phyloP scores from a whole-genome alignment of 129 eudicot genomes.

The carrot (Daucus carota) region DH1_v3.0 NC_030381.2:56217001-56217500 shows the following conservation, averaged over 20 bases:
- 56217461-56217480: background rate
- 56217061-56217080: background rate
- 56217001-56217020: too few relatives aligned
- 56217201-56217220: background rate
- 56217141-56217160: background rate
- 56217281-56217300: background rate
- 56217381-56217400: background rate
- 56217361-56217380: background rate
- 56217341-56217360: background rate
- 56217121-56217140: background rate
- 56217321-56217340: background rate
- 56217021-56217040: too few relatives aligned
- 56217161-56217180: background rate
- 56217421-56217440: background rate
- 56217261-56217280: background rate
- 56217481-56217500: background rate
- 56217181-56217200: background rate
- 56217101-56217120: background rate
- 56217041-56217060: too few relatives aligned
- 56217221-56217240: background rate
- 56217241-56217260: background rate
- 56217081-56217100: background rate
- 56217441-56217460: background rate
- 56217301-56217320: background rate
- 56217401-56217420: too few relatives aligned